A percentile compares a stretch with the other conserved stretches of the same genome.
These are phyloP conservation scores for Fusarium fujikuroi DNA, from an alignment of 2,329 filamentous ascomycete species.

Conservation along the genomic window DNA sequence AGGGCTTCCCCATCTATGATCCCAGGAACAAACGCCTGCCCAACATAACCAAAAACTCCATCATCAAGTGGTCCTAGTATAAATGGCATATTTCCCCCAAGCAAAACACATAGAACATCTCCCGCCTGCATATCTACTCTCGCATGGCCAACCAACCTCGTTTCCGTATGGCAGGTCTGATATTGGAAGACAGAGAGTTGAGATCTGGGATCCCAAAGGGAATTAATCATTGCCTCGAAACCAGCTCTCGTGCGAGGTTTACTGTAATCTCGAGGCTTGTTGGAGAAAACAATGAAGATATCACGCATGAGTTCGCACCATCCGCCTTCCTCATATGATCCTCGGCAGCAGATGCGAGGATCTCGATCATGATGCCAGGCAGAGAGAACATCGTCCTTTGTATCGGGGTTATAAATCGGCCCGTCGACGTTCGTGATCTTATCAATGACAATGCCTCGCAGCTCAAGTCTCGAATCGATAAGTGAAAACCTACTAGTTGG, in stretches of 20 bases:
- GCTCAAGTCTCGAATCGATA: not conserved
- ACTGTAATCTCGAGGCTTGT: not conserved
- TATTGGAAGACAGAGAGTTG: not conserved
- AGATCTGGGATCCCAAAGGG: not conserved
- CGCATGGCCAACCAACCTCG: not conserved
- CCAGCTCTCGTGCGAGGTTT: not conserved
- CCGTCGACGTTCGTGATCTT: not conserved
- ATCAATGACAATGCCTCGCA: not conserved
- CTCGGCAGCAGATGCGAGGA: not conserved
- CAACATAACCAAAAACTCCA: not conserved
- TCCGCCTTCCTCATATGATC: not conserved
- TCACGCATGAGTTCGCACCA: not conserved
- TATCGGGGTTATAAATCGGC: fast-evolving
- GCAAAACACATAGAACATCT: not conserved
- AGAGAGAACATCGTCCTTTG: not conserved
- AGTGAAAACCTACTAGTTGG: not conserved
- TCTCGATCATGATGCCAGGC: not conserved
- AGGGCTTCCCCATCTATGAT: conserved; percentile 2
- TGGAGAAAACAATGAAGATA: not conserved
- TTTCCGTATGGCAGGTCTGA: not conserved
- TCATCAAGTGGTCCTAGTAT: not conserved
- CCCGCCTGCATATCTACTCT: not conserved
- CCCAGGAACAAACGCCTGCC: not conserved
- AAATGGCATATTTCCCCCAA: not conserved
- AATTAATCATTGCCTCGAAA: not conserved